Conservation (phyloP, 108 stramenopile genomes). For the Skeletonema grethae region DNA sequence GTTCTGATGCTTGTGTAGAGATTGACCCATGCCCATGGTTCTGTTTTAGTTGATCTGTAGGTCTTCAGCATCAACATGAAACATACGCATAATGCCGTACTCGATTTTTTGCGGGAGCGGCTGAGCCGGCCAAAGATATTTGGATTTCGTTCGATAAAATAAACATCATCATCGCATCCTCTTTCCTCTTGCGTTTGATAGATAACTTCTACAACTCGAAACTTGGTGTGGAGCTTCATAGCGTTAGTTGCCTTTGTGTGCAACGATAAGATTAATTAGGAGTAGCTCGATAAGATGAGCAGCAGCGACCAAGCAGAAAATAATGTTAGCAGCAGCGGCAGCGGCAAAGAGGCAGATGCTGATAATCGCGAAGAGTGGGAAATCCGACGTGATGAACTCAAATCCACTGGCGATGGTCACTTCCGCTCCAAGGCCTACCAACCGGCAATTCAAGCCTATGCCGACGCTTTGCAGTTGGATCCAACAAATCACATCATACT, state of each 20-base stretch:
- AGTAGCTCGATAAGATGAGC: neutral
- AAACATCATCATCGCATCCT: too few species aligned
- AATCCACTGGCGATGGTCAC: slow-evolving; percentile 63
- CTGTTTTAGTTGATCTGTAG: too few species aligned
- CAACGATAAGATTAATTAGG: too few species aligned
- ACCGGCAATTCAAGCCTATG: slow-evolving; percentile 69
- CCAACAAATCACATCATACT: slow-evolving; percentile 63
- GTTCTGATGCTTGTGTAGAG: neutral
- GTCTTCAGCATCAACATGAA: too few species aligned
- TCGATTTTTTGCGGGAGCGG: too few species aligned
- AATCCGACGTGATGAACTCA: slow-evolving; percentile 72
- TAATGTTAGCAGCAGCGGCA: neutral
- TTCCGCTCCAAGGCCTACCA: slow-evolving; percentile 64
- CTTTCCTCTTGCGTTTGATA: too few species aligned
- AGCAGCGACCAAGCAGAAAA: neutral
- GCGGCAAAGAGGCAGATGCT: slow-evolving; percentile 9
- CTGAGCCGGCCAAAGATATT: too few species aligned
- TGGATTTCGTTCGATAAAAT: too few species aligned
- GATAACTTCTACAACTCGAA: too few species aligned
- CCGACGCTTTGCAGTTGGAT: slow-evolving; percentile 69
- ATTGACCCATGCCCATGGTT: neutral
- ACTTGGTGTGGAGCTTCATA: too few species aligned
- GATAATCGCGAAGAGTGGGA: slow-evolving; percentile 75
- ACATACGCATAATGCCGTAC: too few species aligned
- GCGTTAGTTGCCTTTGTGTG: too few species aligned